Base-by-base conservation (phyloP, 179 eudicot genomes). In the Heliamphora pulchella region DNA sequence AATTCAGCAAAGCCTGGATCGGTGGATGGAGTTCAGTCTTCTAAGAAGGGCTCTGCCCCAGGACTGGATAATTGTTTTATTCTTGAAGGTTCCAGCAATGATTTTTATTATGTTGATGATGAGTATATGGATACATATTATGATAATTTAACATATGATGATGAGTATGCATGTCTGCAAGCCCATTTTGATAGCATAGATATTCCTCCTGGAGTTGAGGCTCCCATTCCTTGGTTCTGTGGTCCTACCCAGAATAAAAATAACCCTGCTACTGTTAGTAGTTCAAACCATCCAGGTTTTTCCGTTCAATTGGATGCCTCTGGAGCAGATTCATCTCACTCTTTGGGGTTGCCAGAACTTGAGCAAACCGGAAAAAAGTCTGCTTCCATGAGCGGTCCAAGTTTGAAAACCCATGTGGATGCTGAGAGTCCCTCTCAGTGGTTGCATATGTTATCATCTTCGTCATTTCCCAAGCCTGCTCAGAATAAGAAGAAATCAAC, bases 141-240 rank as follows among this genome's bases (percentile, higher is more conserved):
- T 83, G 83, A 84, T 81, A 87, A 85, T 82, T 73, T 61, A 54
- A 51, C 69, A 17, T 71, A 69, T 77, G 89, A 89, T 65, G 85
- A 89, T 6, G 90, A 91, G 39, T 85, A 84, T 71, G 80, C 90
- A 53, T 78, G 77, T 82, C 64, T 89, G 84, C 91, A 93, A 86
- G 87, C 92, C 22, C 93, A 91, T 82, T 93, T 93, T 81, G 98
- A 94, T 82, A 81, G 82, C 80, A 74, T 90, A 61, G 90, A 90
- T 80, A 80, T 91, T 57, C 93, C 94, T 55, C 81, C 94, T 80
- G 97, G 91, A 62, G 86, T 91, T 20, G 97, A 91, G 86, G 97
- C 88, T 63, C 57, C 89, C 8, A 79, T 91, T 62, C 90, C 94
- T 76, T 91, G 91, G 92, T 85, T 92, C 87, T 79, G 87, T 51